Conservation (phyloP, 2,329 filamentous ascomycete species). For the Cucurbitaria berberidis region DNA sequence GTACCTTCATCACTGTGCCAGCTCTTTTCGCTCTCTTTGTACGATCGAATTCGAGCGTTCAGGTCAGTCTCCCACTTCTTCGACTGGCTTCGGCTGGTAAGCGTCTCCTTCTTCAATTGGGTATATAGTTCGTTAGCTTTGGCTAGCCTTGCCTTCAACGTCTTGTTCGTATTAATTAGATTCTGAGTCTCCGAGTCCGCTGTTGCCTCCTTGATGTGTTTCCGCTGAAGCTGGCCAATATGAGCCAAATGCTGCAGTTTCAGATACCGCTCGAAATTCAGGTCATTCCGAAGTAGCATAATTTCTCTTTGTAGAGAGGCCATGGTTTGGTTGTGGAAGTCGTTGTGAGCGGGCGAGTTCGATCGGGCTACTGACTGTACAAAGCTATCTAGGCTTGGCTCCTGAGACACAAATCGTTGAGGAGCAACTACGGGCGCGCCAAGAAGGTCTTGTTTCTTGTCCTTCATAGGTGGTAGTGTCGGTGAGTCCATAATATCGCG, state of each 20-base stretch:
- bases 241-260: conserved; percentile 84
- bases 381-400: conserved; percentile 45
- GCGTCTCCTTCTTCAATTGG: conserved; percentile 73
- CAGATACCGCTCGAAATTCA: conserved; percentile 83
- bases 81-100: conserved; percentile 72
- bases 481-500: conserved; percentile 64
- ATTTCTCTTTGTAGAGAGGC: conserved; percentile 71
- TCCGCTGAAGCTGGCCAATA: conserved; percentile 77
- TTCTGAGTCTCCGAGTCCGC: conserved; percentile 84
- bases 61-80: conserved; percentile 81
- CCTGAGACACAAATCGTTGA: conserved; percentile 29
- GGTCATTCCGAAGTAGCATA: conserved; percentile 77
- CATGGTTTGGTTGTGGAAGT: conserved; percentile 46
- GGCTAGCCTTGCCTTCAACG: conserved; percentile 73
- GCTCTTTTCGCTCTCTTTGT: conserved; percentile 73
- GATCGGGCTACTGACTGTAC: conserved; percentile 33
- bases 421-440: conserved; percentile 20
- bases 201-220: conserved; percentile 76
- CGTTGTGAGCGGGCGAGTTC: conserved; percentile 33
- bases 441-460: conserved; percentile 31
- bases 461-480: conserved; percentile 60
- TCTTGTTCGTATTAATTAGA: conserved; percentile 76
- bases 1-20: conserved; percentile 65
- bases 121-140: conserved; percentile 74
- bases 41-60: conserved; percentile 66